Conservation (phyloP, 139 green algal species). For the Picochlorum sp. region DNA sequence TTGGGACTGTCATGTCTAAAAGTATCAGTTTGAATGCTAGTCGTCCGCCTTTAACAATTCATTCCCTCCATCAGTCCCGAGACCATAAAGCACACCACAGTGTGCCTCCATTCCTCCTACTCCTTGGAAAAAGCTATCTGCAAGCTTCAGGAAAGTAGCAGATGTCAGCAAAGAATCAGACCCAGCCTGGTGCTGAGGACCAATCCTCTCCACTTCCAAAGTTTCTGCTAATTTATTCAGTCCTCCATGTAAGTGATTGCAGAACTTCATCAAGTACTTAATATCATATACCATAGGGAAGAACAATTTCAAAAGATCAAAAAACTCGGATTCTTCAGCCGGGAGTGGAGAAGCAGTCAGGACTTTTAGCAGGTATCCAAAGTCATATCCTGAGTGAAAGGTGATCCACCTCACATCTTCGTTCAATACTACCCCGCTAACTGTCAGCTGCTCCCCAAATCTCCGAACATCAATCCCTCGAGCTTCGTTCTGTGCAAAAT, state of each 20-base stretch:
- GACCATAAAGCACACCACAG: conserved; percentile 82
- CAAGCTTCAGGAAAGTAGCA: conserved; percentile 88
- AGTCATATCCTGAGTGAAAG: conserved; percentile 94
- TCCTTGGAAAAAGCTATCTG: conserved; percentile 65
- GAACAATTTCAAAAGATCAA: conserved; percentile 83
- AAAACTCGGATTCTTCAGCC: conserved; percentile 82
- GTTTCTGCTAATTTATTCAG: conserved; percentile 93
- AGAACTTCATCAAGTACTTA: conserved; percentile 97
- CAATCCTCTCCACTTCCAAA: conserved; percentile 90
- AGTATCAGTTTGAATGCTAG: too few relatives aligned
- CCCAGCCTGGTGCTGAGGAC: conserved; percentile 86
- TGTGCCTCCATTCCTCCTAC: conserved; percentile 57
- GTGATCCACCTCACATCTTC: conserved; percentile 84
- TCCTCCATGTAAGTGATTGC: conserved; percentile 90
- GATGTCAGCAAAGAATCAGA: conserved; percentile 86
- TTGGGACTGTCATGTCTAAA: too few relatives aligned
- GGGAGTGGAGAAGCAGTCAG: conserved; percentile 84
- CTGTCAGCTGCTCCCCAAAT: conserved; percentile 96
- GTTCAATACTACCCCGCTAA: conserved; percentile 91
- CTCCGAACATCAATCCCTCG: conserved; percentile 83
- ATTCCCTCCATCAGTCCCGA: conserved; percentile 62
- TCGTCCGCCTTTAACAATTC: conserved; percentile 5
- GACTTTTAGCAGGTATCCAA: conserved; percentile 97
- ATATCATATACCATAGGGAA: conserved; percentile 98
- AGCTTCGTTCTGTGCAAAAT: conserved; percentile 82